These are phyloP conservation scores for Styphnolobium japonicum DNA, from an alignment of 306 rosid genomes.

Conservation along the genomic window DNA sequence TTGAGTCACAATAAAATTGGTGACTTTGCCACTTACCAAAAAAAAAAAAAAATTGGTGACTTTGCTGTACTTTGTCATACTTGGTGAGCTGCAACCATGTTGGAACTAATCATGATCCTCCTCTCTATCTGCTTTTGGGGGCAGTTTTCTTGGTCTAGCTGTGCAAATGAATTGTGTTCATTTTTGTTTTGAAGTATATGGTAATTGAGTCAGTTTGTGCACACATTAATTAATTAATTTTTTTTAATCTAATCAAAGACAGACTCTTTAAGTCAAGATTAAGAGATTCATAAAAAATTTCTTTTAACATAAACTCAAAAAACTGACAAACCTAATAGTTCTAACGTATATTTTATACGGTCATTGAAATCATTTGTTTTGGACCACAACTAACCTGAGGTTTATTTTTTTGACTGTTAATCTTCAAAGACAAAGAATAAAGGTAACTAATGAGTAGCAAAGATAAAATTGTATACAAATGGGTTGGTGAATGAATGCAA, in stretches of 20 bases:
- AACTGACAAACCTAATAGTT: neutral
- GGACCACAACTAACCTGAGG: neutral
- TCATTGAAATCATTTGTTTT: neutral
- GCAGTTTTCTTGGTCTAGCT: neutral
- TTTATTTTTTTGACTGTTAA: neutral
- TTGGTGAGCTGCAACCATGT: slow-evolving; percentile 18
- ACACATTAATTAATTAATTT: neutral
- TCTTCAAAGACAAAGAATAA: neutral
- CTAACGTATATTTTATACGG: neutral
- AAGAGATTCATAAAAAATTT: neutral
- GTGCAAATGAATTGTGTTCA: neutral
- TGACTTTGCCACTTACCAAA: no score
- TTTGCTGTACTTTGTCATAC: slow-evolving; percentile 19
- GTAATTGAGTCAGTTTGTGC: neutral
- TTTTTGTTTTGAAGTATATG: neutral
- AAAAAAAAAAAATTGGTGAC: neutral
- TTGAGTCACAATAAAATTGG: neutral
- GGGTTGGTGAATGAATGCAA: neutral
- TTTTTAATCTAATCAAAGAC: neutral
- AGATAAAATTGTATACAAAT: neutral
- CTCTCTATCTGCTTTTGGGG: neutral
- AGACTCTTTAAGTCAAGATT: neutral
- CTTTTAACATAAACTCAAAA: no score
- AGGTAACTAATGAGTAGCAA: neutral
- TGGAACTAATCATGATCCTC: slow-evolving; percentile 9